Percentiles rank a stretch among this genome's conserved stretches.
Evolutionary conservation across 352 stramenopile species (phyloP).

Genomic region (Paralagenidium karlingii): DNA sequence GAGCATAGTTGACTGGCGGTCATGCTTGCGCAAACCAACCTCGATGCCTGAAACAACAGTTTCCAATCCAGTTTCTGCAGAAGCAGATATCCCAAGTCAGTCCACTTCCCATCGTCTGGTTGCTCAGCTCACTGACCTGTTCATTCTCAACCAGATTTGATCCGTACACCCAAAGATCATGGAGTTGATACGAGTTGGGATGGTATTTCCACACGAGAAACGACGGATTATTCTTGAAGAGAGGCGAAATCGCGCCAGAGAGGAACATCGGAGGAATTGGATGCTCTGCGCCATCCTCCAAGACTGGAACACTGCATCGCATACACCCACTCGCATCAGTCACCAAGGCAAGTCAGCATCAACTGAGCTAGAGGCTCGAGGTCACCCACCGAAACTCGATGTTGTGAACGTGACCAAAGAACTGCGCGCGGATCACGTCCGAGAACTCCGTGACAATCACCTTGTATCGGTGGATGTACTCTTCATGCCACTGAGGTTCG

Average conservation of each 20-base stretch:
- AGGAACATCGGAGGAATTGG: conserved; percentile 53
- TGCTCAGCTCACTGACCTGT: no score
- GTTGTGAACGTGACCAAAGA: conserved; percentile 56
- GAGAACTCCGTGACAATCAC: conserved; percentile 14
- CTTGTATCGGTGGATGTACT: conserved; percentile 25
- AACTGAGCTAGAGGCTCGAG: no score
- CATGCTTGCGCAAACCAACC: no score
- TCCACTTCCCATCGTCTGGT: no score
- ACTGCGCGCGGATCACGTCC: conserved; percentile 13
- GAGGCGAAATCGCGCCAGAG: conserved; percentile 66
- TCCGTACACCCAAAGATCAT: conserved; percentile 55
- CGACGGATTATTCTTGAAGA: conserved; percentile 86
- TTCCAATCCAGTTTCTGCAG: no score
- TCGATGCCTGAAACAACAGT: no score
- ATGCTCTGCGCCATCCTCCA: conserved; percentile 66
- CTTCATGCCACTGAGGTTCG: conserved; percentile 25
- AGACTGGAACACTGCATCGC: no score
- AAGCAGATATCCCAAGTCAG: no score
- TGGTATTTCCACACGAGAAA: conserved; percentile 81
- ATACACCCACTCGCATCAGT: no score
- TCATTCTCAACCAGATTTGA: conserved; percentile 30
- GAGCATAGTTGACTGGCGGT: no score
- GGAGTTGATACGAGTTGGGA: conserved; percentile 43
- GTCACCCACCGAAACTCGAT: conserved; percentile 27
- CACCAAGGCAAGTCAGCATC: no score